Conservation (phyloP, 192 early-diverging fungal genomes). For the Entomortierella chlamydospora region DNA sequence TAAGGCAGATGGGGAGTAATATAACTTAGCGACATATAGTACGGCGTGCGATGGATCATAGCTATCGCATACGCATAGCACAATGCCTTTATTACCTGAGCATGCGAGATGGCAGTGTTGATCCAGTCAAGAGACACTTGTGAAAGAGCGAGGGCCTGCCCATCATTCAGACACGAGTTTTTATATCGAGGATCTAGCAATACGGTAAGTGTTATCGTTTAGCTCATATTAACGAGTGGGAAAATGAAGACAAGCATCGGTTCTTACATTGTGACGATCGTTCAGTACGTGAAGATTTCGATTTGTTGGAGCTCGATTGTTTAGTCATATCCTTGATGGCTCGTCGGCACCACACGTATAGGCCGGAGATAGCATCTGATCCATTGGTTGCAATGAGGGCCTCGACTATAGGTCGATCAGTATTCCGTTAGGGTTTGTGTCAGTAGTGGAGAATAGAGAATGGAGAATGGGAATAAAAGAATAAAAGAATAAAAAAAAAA, state of each 20-base stretch:
- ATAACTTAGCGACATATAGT: no score
- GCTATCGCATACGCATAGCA: neutral
- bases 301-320: conserved; percentile 22
- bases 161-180: conserved; percentile 33
- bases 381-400: conserved; percentile 29
- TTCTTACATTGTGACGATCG: conserved; percentile 39
- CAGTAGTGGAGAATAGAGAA: no score
- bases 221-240: neutral
- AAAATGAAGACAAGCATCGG: neutral
- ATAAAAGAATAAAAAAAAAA: no score
- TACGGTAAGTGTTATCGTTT: neutral
- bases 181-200: conserved; percentile 36
- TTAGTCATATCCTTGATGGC: conserved; percentile 50
- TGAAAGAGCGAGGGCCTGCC: conserved; percentile 30
- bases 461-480: no score
- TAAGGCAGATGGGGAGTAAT: no score
- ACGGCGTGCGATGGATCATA: no score
- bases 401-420: conserved; percentile 26
- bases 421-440: no score
- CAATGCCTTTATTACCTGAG: conserved; percentile 15
- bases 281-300: conserved; percentile 38
- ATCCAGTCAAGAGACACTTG: conserved; percentile 50
- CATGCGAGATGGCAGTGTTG: conserved; percentile 26
- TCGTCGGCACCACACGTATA: conserved; percentile 53
- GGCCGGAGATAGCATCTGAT: conserved; percentile 51